Base-by-base conservation (phyloP, 2,329 filamentous ascomycete species). In the Chaetomium globosum region DNA sequence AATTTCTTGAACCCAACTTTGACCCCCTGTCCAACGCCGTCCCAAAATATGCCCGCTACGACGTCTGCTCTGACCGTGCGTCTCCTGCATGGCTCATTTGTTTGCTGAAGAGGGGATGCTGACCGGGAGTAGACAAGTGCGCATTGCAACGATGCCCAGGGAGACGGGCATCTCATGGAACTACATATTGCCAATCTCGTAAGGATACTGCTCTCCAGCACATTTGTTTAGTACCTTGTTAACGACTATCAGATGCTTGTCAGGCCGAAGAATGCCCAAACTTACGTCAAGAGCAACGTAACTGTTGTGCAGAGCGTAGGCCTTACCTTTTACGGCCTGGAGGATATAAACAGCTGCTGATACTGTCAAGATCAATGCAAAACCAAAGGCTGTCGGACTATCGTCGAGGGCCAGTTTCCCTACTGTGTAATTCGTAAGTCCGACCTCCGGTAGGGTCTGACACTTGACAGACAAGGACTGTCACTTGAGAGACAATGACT, bases 51-150 rank as follows among this genome's bases (percentile, higher is more conserved):
- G 57, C 56, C 7, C 68, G 71, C 16, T 67, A 63, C 39, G 71
- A 71, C 3, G 65, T 69, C 12, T 71, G 71, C 53, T 49, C 68
- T 19, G 69, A 72, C 39, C 71, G 71, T 72, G 31, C 39, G 69
- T 68, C 33, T 33, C 16, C 16, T 1, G 5, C n/a, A 1, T 12
- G 5, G 4, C 12, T 4, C 12, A 1, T 19, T 19, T 16, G 4
- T 9, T n/a, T n/a, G n/a, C n/a, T n/a, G 7, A 4, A 2, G 10
- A 43, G 39, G 39, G 13, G 19, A 31, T 31, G 23, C 60, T 58
- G 2, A 68, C 33, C 2, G 2, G 2, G 2, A 6, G 31, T 36
- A 72, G 71, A 72, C 64, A 72, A 71, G 39, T 72, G 71, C 39
- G 63, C 59, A 5, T 43, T 70, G 13, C 65, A 56, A 33, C 54